These are phyloP conservation scores for Alternaria sp. DNA, from an alignment of 2,329 filamentous ascomycete genomes.

Conservation along the genomic window DNA sequence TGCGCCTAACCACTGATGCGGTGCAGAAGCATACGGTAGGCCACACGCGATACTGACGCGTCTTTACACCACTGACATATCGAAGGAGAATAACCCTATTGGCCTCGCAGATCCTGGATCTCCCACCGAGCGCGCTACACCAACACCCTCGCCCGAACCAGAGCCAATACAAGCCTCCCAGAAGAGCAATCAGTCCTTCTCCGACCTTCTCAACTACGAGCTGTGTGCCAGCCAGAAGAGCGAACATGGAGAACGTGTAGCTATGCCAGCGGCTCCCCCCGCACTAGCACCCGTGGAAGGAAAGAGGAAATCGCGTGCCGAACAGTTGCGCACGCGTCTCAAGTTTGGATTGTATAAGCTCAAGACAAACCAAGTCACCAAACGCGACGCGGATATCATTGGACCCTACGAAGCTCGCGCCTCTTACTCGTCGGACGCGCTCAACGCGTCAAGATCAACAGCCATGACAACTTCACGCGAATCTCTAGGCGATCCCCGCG, in stretches of 20 bases:
- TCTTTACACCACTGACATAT: slow-evolving; percentile 26
- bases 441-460: slow-evolving; percentile 26
- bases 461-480: slow-evolving; percentile 25
- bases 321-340: slow-evolving; percentile 71
- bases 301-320: slow-evolving; percentile 60
- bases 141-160: slow-evolving; percentile 24
- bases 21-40: slow-evolving; percentile 38
- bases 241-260: slow-evolving; percentile 21
- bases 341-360: slow-evolving; percentile 77
- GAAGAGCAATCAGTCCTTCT: slow-evolving; percentile 53
- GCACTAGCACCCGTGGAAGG: slow-evolving; percentile 11
- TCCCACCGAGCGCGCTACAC: slow-evolving; percentile 45
- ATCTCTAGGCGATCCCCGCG: slow-evolving; percentile 13
- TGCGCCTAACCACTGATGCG: slow-evolving; percentile 31
- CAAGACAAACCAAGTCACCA: slow-evolving; percentile 71
- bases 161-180: slow-evolving; percentile 32
- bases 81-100: slow-evolving; percentile 33
- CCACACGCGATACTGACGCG: slow-evolving; percentile 14
- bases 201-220: slow-evolving; percentile 56
- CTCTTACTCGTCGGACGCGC: slow-evolving; percentile 21
- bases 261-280: slow-evolving; percentile 12
- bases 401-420: slow-evolving; percentile 35
- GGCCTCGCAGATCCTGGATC: slow-evolving; percentile 38
- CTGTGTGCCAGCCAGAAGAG: slow-evolving; percentile 50
- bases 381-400: slow-evolving; percentile 66